Evolutionary conservation across 805 yeast species (phyloP).

Genomic region (Candida berthetii): DNA sequence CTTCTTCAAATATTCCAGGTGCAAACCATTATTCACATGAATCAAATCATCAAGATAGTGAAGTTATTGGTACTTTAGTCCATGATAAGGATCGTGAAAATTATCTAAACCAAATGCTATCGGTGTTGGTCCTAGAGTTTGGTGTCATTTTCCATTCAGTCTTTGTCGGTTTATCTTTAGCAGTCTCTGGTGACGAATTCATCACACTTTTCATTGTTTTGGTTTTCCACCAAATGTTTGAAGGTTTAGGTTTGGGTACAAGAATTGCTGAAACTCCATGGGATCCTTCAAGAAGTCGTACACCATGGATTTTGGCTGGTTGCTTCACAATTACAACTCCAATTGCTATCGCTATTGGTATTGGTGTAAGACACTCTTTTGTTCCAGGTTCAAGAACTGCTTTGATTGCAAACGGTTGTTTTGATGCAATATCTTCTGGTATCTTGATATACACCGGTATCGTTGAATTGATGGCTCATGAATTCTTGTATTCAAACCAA

Average conservation of each 20-base stretch:
- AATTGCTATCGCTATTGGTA: slow-evolving; percentile 69
- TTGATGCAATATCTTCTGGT: slow-evolving; percentile 76
- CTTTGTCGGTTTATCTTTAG: slow-evolving; percentile 71
- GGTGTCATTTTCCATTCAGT: slow-evolving; percentile 83
- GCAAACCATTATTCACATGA: slow-evolving; percentile 39
- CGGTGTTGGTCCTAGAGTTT: slow-evolving; percentile 60
- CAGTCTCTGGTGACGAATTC: slow-evolving; percentile 76
- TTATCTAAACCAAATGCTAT: slow-evolving; percentile 49
- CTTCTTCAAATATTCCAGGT: slow-evolving; percentile 14
- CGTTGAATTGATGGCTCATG: slow-evolving; percentile 77
- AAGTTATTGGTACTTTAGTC: slow-evolving; percentile 29
- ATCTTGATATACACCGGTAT: slow-evolving; percentile 71
- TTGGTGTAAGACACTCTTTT: slow-evolving; percentile 63
- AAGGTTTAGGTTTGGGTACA: slow-evolving; percentile 81
- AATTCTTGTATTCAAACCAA: slow-evolving; percentile 55
- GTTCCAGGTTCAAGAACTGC: slow-evolving; percentile 53
- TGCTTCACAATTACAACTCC: slow-evolving; percentile 61
- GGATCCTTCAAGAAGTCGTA: slow-evolving; percentile 28
- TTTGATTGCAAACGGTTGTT: slow-evolving; percentile 61
- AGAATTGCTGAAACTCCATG: slow-evolving; percentile 52
- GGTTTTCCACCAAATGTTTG: slow-evolving; percentile 76
- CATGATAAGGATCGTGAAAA: slow-evolving; percentile 31
- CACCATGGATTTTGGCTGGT: slow-evolving; percentile 54
- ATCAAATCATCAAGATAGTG: slow-evolving; percentile 36
- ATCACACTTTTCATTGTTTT: slow-evolving; percentile 62